Base-by-base conservation (phyloP, 495 filamentous ascomycete species). In the Cenococcum geophilum region DNA sequence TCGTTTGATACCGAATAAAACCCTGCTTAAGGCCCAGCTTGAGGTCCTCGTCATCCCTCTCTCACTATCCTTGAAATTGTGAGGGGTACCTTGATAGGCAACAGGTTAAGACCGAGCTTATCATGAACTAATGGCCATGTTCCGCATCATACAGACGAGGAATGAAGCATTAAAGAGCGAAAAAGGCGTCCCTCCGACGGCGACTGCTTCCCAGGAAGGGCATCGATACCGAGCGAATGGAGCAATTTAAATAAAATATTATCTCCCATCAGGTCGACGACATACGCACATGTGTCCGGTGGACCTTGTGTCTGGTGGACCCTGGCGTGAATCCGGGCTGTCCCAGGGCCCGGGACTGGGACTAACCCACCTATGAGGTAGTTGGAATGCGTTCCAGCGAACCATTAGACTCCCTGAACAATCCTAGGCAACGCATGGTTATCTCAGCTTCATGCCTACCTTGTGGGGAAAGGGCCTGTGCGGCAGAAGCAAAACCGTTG, bases 291-390 rank as follows among this genome's bases (percentile, higher is more conserved):
- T 52, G 8, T 32, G 49, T 27, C 20, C 25, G 49, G 21, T 18
- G 45, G 45, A 20, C 18, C 45, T 18, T 18, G 22, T 18, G n/a
- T n/a, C n/a, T n/a, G n/a, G 48, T 51, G 16, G 48, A 51, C 14
- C 14, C 36, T 40, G 36, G 36, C 11, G 27, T 49, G 49, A 52
- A 32, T 23, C 25, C 14, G 23, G 18, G 21, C 21, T 8, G 49
- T 52, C 49, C 49, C 49, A 52, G 49, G 9, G 49, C 49, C 49
- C 23, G 49, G 49, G 49, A 25, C 18, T 25, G 49, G 49, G 49
- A 23, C 20, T 5, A 16, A 2, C 6, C 20, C 10, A 32, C 49
- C 21, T 25, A 52, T 52, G 49, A 32, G 49, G 49, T 22, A 14
- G 49, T 25, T 52, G 49, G 49, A 10, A 52, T 25, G 18, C 8